Base-by-base conservation (phyloP, 257 asterid species). In the Lavandula angustifolia region DNA sequence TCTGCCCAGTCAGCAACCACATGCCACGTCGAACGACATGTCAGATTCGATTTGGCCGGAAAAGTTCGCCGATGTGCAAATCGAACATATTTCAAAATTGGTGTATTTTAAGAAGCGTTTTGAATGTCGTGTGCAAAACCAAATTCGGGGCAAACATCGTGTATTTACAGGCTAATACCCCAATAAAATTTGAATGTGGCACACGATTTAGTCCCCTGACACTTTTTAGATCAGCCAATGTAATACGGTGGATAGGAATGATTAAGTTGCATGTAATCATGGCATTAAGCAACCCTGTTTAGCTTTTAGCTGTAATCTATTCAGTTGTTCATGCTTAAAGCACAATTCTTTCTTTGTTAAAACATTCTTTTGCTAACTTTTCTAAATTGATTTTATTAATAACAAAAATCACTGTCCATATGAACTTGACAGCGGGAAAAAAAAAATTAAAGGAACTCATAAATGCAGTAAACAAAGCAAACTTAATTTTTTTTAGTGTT, bases 241-340 rank as follows among this genome's bases (percentile, higher is more conserved):
- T 2, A 22, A 22, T 22, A 22, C 2, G 27, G 27, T 22, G 27
- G 27, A 2, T 22, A 64, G 59, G 44, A 68, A 69, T 70, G 63
- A 78, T 81, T 75, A 65, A 42, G 65, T 50, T 57, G 54, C 77
- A 74, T 47, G 53, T 50, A 65, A 81, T 83, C 80, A 83, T 76
- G 63, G 37, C 63, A 17, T 61, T 43, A 46, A 64, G 67, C 68
- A 55, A 72, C 75, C 69, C 32, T 41, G 37, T 48, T 70, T 76
- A 70, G 82, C 85, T 80, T 82, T 81, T 76, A 70, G 82, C 87
- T 76, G 85, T 80, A 73, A 66, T 59, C 65, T 46, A 66, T 16
- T 50, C 9, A 33, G 32, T 49, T 69, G 76, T 71, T 73, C 55
- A 70, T 69, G 84, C 94, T 84, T 89, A 72, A 85, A 85, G 89